Conservation (phyloP, 257 asterid species). For the Solanum lycopersicoides region DNA sequence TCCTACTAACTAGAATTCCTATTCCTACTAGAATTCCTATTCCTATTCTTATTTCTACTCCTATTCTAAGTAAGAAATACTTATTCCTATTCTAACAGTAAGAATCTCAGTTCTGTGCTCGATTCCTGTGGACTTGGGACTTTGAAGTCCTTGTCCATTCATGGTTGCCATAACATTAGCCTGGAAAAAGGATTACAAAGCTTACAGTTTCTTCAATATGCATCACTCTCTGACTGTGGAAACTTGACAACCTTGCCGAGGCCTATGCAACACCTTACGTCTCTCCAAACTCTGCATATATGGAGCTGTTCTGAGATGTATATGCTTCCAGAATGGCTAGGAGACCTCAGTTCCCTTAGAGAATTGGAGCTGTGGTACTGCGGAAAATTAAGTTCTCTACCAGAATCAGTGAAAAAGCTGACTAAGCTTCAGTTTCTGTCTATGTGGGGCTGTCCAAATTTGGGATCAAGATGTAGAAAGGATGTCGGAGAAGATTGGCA, state of each 20-base stretch:
- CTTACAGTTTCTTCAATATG: neutral
- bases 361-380: constrained; percentile 7
- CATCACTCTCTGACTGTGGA: neutral
- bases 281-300: constrained; percentile 1
- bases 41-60: no score
- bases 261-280: neutral
- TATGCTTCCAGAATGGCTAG: constrained; percentile 1
- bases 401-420: constrained; percentile 1
- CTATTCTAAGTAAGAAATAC: no score
- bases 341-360: constrained; percentile 1
- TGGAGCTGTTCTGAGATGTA: constrained; percentile 2
- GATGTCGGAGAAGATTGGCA: constrained; percentile 3
- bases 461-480: neutral
- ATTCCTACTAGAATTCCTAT: no score
- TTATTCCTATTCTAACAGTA: no score
- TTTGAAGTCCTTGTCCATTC: constrained; percentile 4
- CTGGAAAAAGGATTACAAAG: neutral
- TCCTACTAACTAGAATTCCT: no score
- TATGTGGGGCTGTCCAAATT: neutral
- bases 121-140: neutral
- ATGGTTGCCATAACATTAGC: neutral
- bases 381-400: neutral
- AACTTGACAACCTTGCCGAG: neutral
- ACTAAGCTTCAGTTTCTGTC: constrained; percentile 3
- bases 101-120: neutral